Conservation (phyloP, 352 stramenopile genomes). For the Globisporangium abappressorium region DNA sequence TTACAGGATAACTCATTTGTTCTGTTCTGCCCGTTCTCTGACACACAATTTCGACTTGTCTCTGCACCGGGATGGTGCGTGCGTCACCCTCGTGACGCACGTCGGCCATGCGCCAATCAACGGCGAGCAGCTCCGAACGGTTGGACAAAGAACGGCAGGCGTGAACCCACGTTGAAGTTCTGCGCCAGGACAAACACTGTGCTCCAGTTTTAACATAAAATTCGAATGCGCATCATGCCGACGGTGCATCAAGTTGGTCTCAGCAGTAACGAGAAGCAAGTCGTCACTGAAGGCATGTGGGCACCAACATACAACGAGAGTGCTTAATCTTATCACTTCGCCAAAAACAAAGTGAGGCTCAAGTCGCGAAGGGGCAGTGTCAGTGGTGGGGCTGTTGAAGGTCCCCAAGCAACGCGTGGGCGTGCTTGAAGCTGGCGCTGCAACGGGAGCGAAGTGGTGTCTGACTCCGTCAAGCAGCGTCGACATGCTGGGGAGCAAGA, state of each 20-base stretch:
- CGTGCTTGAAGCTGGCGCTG: too few relatives aligned
- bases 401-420: too few relatives aligned
- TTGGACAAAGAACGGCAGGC: too few relatives aligned
- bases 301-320: background rate
- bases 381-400: too few relatives aligned
- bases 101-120: background rate
- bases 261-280: too few relatives aligned
- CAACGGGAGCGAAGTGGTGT: background rate
- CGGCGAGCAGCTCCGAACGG: background rate
- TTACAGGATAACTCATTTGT: slow-evolving; percentile 5
- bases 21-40: background rate
- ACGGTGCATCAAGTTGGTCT: too few relatives aligned
- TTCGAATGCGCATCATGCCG: background rate
- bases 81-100: background rate
- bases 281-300: too few relatives aligned
- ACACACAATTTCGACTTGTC: background rate
- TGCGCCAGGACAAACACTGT: background rate
- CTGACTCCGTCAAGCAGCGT: background rate
- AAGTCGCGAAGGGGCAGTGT: background rate
- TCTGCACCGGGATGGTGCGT: background rate
- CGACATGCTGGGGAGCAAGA: background rate
- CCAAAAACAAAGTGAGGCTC: background rate
- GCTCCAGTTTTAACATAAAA: background rate
- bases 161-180: too few relatives aligned
- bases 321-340: background rate